Base-by-base conservation (phyloP, 2,329 filamentous ascomycete genomes). In the Pleomassaria siparia region DNA sequence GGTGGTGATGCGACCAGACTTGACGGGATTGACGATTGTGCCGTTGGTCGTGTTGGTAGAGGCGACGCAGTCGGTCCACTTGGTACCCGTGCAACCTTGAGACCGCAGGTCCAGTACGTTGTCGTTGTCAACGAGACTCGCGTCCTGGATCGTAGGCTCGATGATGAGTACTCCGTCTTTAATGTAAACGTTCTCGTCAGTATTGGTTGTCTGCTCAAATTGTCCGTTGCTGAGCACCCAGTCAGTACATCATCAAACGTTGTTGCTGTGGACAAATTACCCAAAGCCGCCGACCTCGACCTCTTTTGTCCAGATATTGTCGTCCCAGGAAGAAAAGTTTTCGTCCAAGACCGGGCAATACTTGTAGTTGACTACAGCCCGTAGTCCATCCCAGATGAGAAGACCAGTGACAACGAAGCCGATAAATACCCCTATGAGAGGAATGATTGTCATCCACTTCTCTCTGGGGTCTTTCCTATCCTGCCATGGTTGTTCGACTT, bases 381-480 rank as follows among this genome's bases (percentile, higher is more conserved):
- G 73, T 30, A 91, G 66, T 3, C 89, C 89, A 56, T 91, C 86
- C 78, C 84, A 94, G 40, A 94, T 76, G 36, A 94, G 72, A 60
- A 91, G 82, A 1, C 79, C 88, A 1, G 86, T 82, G 32, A 91
- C 73, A 2, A 69, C 80, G 28, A 92, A 66, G 12, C 89, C 89
- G 12, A 91, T 51, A 2, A 84, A 40, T 41, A 94, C 81, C 39
- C 88, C 89, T 20, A 89, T 66, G 33, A 91, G 64, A 2, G 89
- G 89, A 47, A 95, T 80, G 53, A 92, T 90, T 2, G 86, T 91
- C 8, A 89, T 84, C 89, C 89, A 94, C 74, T 90, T 94, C 77
- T 92, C 87, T 67, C 84, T 87, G 11, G 86, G 85, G 56, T 91
- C 86, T 47, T 77, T 83, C 64, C 84, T 85, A n/a, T 80, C 72